A percentile compares a stretch with the other conserved stretches of the same genome.
These are phyloP conservation scores for Thalassiosira exigua DNA, from an alignment of 352 stramenopile genomes.

Conservation along the genomic window DNA sequence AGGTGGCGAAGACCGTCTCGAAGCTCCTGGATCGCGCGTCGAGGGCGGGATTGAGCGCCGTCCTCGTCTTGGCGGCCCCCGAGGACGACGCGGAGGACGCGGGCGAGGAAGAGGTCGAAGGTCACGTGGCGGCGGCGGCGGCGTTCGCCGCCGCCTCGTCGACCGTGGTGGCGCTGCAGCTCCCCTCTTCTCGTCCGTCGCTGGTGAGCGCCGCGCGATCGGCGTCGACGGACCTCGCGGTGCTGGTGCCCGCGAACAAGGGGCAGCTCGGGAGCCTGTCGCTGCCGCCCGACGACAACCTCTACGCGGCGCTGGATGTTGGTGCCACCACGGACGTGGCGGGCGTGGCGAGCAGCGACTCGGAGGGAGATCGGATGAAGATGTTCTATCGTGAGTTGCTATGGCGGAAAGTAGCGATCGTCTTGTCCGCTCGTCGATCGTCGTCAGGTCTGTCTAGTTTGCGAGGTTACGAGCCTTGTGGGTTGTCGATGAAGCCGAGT, in stretches of 20 bases:
- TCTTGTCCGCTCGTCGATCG: no score
- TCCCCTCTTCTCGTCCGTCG: constrained; percentile 53
- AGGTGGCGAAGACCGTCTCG: constrained; percentile 29
- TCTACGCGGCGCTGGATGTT: constrained; percentile 59
- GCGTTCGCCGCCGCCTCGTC: constrained; percentile 23
- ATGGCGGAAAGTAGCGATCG: no score
- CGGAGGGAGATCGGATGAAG: constrained; percentile 67
- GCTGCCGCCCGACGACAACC: constrained; percentile 29
- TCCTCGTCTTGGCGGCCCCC: constrained; percentile 51
- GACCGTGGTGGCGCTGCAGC: constrained; percentile 52
- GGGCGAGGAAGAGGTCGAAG: not conserved
- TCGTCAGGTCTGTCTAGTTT: no score
- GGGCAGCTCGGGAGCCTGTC: constrained; percentile 23
- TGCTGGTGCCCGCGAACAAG: constrained; percentile 65
- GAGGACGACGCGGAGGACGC: constrained; percentile 20
- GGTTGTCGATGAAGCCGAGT: no score
- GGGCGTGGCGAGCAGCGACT: constrained; percentile 66
- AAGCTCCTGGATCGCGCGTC: constrained; percentile 33
- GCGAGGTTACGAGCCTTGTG: constrained; percentile 7
- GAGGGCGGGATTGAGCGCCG: constrained; percentile 45
- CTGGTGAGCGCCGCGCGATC: constrained; percentile 38
- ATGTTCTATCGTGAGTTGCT: constrained; percentile 69
- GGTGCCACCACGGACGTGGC: constrained; percentile 45
- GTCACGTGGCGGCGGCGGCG: constrained; percentile 50
- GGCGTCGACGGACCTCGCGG: constrained; percentile 24